Base-by-base conservation (phyloP, 345 rosid species). In the Atalantia buxifolia region DNA sequence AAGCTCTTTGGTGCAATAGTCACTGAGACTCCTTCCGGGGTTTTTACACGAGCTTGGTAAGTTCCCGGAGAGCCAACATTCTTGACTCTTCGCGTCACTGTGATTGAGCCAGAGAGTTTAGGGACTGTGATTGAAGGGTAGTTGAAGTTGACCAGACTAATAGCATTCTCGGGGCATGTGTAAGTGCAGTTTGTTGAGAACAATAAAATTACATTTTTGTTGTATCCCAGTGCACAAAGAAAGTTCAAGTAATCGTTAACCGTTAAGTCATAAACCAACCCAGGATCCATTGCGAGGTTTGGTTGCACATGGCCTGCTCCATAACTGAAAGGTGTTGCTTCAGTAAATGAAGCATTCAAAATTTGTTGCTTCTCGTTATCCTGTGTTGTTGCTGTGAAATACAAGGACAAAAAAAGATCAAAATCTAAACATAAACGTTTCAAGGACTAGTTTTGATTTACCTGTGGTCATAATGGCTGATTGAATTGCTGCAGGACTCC, bases 231-330 rank as follows among this genome's bases (percentile, higher is more conserved):
- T 33, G 91, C 79, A 66, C 98, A 96, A 22, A 96, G 84, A 79
- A 92, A 91, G 81, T 87, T 84, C 68, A 91, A 82, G 86, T 96
- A 92, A 84, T 96, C 95, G 12, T 66, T 76, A 30, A 66, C 36
- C 6, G 77, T 31, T 38, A 85, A 76, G 78, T 94, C 97, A 64
- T 92, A 96, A 36, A 96, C 91, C 56, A 94, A 72, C 31, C 99
- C 97, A 0, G 98, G 98, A 84, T 92, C 89, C 83, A 86, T 77
- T 1, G 97, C 99, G 7, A 70, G 86, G 81, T 91, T 94, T 75
- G 99, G 99, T 65, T 85, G 89, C 21, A 92, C 80, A 69, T 96
- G 97, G 70, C 98, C 99, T 30, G 97, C 90, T 14, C 98, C 97
- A 3, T 81, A 91, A 76, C 84, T 83, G 33, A 96, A 96, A 3